Evolutionary conservation across 1,284 basidiomycete genomes (phyloP).

Genomic region (Singerocomus rubriflavus): DNA sequence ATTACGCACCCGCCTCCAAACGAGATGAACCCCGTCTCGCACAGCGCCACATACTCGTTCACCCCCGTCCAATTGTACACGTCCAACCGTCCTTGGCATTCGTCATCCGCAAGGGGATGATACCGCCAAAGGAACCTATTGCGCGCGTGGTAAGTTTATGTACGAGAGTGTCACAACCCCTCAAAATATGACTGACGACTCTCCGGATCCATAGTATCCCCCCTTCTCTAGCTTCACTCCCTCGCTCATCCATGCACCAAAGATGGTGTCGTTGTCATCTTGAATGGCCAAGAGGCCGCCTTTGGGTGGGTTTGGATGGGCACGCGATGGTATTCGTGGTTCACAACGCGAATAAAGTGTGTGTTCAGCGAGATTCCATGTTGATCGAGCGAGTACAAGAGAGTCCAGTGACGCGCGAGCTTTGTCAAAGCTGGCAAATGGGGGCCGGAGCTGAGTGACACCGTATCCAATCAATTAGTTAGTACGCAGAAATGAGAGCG

Average conservation of each 20-base stretch:
- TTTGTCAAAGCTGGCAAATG: conserved; percentile 80
- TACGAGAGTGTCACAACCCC: background rate
- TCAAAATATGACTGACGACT: conserved; percentile 58
- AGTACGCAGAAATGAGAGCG: background rate
- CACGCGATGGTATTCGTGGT: conserved; percentile 27
- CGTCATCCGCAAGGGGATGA: conserved; percentile 6
- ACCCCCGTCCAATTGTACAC: conserved; percentile 86
- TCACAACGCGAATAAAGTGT: conserved; percentile 76
- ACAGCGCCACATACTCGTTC: conserved; percentile 90
- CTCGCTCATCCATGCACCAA: conserved; percentile 83
- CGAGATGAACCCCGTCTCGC: conserved; percentile 76
- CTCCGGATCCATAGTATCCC: conserved; percentile 79
- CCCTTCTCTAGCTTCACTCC: conserved; percentile 58
- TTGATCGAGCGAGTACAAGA: conserved; percentile 93
- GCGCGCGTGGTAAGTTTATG: background rate
- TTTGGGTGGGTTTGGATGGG: conserved; percentile 20
- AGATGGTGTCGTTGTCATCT: conserved; percentile 60
- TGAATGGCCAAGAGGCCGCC: conserved; percentile 58
- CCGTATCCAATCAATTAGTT: too few species aligned
- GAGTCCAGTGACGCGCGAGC: conserved; percentile 77
- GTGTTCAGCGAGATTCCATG: conserved; percentile 91
- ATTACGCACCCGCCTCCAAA: conserved; percentile 85
- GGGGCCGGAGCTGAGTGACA: conserved; percentile 65
- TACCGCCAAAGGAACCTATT: conserved; percentile 76
- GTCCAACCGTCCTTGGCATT: conserved; percentile 39